phyloP scores from a whole-genome alignment of 2,329 filamentous ascomycete genomes.

The Scedosporium minutisporum region DNA sequence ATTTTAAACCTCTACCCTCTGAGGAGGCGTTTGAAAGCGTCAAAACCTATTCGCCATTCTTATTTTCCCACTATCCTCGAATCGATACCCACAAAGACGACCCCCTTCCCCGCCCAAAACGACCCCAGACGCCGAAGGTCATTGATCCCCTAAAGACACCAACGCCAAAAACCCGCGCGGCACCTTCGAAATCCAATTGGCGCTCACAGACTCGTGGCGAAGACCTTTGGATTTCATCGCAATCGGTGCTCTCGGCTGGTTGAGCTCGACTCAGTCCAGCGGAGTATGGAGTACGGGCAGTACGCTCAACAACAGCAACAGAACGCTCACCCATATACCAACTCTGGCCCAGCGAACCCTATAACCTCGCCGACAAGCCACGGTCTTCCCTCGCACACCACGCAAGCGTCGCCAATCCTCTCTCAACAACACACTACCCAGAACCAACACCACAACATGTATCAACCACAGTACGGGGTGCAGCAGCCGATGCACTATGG shows the following conservation, averaged over 20 bases:
- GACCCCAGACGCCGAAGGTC: background rate
- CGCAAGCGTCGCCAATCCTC: conserved; percentile 71
- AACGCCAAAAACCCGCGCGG: background rate
- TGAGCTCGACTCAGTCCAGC: conserved; percentile 20
- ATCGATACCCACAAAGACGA: conserved; percentile 4
- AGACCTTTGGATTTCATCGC: conserved; percentile 9
- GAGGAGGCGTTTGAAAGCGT: conserved; percentile 13
- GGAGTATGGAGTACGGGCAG: conserved; percentile 67
- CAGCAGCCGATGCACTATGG: conserved; percentile 72
- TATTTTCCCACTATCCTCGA: conserved; percentile 4
- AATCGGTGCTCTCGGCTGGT: conserved; percentile 12
- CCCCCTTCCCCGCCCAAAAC: background rate
- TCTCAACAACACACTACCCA: conserved; percentile 62
- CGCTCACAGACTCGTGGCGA: conserved; percentile 16
- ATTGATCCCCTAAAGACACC: background rate
- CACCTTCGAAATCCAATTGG: conserved; percentile 3
- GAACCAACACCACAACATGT: conserved; percentile 55
- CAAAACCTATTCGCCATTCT: conserved; percentile 10
- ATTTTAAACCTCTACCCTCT: conserved; percentile 22
- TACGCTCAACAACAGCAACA: conserved; percentile 58
- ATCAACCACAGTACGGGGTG: conserved; percentile 68
- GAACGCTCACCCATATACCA: conserved; percentile 57
- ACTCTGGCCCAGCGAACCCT: conserved; percentile 41
- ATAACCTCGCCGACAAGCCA: conserved; percentile 68
- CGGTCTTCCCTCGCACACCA: conserved; percentile 55